These are phyloP conservation scores for Bipolaris zeicola DNA, from an alignment of 2,329 filamentous ascomycete species.

Conservation along the genomic window DNA sequence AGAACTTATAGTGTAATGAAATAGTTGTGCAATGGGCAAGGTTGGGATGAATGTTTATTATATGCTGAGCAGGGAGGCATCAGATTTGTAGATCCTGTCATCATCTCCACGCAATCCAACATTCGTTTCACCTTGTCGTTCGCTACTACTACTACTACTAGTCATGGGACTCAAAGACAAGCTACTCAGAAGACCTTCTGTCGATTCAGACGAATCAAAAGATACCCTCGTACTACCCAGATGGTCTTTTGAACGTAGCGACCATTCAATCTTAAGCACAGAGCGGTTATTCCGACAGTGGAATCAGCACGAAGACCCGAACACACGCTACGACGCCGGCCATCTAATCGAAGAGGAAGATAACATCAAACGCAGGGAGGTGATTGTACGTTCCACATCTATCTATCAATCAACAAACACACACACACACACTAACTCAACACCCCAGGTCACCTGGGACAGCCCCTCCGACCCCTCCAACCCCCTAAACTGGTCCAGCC, in stretches of 20 bases:
- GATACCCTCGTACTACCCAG: constrained; percentile 20
- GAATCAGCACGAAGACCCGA: constrained; percentile 14
- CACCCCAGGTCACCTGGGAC: constrained; percentile 50
- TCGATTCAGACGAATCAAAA: constrained; percentile 7
- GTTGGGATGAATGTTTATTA: background rate
- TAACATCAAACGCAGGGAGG: constrained; percentile 17
- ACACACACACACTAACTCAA: constrained; percentile 13
- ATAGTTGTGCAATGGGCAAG: background rate
- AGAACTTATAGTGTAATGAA: background rate
- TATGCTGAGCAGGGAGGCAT: constrained; percentile 1
- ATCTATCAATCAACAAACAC: background rate
- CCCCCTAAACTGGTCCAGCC: constrained; percentile 55
- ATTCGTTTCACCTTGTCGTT: constrained; percentile 1
- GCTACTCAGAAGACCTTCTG: constrained; percentile 10
- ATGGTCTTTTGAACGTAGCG: constrained; percentile 28
- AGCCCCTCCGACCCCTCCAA: constrained; percentile 53
- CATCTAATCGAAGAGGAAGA: constrained; percentile 10
- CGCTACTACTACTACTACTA: constrained; percentile 4
- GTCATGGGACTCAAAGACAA: constrained; percentile 23
- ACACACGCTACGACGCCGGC: constrained; percentile 17
- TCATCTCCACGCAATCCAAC: background rate
- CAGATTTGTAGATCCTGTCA: background rate
- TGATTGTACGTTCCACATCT: constrained; percentile 18
- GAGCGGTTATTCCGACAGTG: constrained; percentile 26
- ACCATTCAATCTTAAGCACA: constrained; percentile 25